Conservation (phyloP, 495 filamentous ascomycete species). For the Podospora conica region DNA sequence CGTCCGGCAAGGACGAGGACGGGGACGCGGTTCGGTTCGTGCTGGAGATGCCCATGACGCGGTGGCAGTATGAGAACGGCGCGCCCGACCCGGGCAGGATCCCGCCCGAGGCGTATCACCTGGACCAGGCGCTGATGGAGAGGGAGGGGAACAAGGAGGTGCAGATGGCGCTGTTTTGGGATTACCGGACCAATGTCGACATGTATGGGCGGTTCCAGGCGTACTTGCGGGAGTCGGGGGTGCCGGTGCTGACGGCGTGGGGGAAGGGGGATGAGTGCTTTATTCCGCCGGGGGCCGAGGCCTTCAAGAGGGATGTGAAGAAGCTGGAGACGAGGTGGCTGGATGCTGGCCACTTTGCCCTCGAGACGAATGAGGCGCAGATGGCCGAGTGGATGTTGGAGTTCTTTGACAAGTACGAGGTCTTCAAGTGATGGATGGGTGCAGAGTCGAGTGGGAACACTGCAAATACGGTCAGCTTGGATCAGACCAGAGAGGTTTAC, state of each 20-base stretch:
- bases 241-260: constrained; percentile 56
- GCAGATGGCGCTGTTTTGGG: constrained; percentile 53
- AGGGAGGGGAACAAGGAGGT: constrained; percentile 48
- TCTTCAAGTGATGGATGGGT: constrained; percentile 2
- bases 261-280: constrained; percentile 57
- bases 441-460: neutral
- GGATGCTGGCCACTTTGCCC: constrained; percentile 59
- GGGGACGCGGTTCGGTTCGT: constrained; percentile 36
- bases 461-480: neutral
- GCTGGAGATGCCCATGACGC: constrained; percentile 43
- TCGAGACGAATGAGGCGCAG: constrained; percentile 47
- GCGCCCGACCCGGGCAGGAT: constrained; percentile 31
- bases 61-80: constrained; percentile 53
- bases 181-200: constrained; percentile 50
- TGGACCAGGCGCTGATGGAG: constrained; percentile 49
- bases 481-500: neutral
- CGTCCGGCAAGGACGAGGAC: constrained; percentile 29
- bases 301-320: constrained; percentile 51
- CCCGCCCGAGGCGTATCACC: constrained; percentile 44
- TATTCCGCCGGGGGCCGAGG: constrained; percentile 51
- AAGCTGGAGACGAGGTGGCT: constrained; percentile 46
- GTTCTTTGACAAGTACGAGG: constrained; percentile 37
- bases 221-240: constrained; percentile 48
- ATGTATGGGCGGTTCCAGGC: constrained; percentile 56
- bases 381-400: constrained; percentile 44